Evolutionary conservation across 2,329 filamentous ascomycete genomes (phyloP), one percentile per base, ranked within the genome.

Genomic region (Fusarium sp.): DNA sequence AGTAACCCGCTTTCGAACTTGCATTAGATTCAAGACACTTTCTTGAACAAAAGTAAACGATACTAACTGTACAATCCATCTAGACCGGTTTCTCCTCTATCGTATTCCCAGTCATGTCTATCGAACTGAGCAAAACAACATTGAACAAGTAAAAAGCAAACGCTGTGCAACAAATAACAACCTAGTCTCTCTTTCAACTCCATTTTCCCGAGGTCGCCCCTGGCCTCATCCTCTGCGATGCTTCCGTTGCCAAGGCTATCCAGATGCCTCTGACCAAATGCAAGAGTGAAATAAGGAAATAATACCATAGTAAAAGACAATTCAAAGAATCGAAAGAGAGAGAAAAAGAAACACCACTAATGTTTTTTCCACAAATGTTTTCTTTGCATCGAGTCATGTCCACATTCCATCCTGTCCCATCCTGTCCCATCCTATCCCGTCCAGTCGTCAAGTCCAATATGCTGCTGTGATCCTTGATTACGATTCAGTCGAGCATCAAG

Each of bases 51-150:
- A 47, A 39, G 48, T 51, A 68, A 68, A 48, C 34, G 55, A 62
- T 36, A 38, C 45, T 73, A 73, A 61, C 59, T 73, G 62, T 72
- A 73, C 70, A 71, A 53, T 52, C 39, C 49, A 38, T 56, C 48
- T 64, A 56, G 62, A 46, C 39, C 46, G 63, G 53, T 60, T 54
- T 50, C 57, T 56, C 42, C 67, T 72, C 65, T 68, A 68, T 56
- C 44, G 19, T 38, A 17, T 50, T 40, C 47, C 34, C 43, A 19
- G 19, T 54, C 56, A 53, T 53, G 55, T 65, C 65, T 68, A 68
- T 68, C 60, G 24, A 65, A 49, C 8, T 58, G 21, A 17, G 34
- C 34, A 45, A 56, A 62, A 45, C 47, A 43, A 40, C 49, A 67
- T 23, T 44, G 42, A 24, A 44, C 26, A 58, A 26, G 20, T 26